phyloP scores from a whole-genome alignment of 2,329 filamentous ascomycete genomes.

The Annulohypoxylon truncatum region DNA sequence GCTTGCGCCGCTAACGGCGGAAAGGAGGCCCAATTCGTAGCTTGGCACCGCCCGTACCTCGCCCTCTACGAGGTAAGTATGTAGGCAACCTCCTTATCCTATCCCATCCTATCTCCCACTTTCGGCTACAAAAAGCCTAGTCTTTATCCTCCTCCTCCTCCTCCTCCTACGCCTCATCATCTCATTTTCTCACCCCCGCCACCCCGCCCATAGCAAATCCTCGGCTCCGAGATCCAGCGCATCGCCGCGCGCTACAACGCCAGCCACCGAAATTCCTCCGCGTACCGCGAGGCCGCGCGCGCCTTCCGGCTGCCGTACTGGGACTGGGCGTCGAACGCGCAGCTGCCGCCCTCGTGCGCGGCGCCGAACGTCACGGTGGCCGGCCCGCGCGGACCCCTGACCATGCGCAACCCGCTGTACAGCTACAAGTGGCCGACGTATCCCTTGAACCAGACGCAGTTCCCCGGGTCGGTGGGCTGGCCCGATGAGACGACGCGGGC shows the following conservation, averaged over 20 bases:
- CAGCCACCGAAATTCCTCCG: constrained; percentile 43
- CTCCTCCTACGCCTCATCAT: neutral
- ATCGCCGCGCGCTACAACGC: constrained; percentile 62
- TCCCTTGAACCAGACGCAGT: constrained; percentile 52
- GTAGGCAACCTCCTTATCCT: too few relatives aligned
- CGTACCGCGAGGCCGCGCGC: constrained; percentile 60
- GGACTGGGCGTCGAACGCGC: constrained; percentile 62
- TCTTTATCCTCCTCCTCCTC: neutral
- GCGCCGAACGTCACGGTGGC: constrained; percentile 54
- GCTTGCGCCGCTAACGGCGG: constrained; percentile 1
- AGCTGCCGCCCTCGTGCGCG: constrained; percentile 57
- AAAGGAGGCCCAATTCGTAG: constrained; percentile 60
- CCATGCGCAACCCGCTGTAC: constrained; percentile 64
- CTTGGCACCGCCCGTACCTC: constrained; percentile 69
- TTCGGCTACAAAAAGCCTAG: neutral
- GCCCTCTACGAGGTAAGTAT: constrained; percentile 65
- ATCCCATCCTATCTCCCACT: neutral
- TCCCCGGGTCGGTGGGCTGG: constrained; percentile 51
- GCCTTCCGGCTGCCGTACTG: constrained; percentile 63
- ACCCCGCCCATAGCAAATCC: constrained; percentile 58
- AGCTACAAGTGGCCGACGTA: constrained; percentile 61
- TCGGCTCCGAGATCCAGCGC: constrained; percentile 59
- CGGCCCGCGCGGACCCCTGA: constrained; percentile 54
- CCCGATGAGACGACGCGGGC: constrained; percentile 56
- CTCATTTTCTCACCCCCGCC: constrained; percentile 23